phyloP scores from a whole-genome alignment of 192 early-diverging fungal genomes.

The Umbelopsis isabellina region DNA sequence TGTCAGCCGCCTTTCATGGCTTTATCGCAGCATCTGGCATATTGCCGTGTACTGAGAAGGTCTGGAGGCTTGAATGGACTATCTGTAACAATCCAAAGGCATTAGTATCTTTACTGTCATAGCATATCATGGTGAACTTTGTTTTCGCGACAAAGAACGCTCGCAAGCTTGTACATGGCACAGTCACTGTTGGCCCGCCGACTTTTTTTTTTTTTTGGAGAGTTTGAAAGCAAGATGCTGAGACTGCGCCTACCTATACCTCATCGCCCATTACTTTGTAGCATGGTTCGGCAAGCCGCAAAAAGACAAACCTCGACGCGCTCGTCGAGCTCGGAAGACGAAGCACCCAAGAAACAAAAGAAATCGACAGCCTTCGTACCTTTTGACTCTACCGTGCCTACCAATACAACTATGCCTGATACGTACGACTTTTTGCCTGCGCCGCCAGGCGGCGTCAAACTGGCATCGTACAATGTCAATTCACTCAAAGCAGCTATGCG shows the following conservation, averaged over 20 bases:
- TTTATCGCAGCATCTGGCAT: no score
- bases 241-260: not conserved
- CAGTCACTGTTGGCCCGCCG: no score
- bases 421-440: slow-evolving; percentile 54
- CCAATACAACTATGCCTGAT: slow-evolving; percentile 70
- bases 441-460: slow-evolving; percentile 56
- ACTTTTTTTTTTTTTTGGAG: no score
- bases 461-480: slow-evolving; percentile 83
- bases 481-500: slow-evolving; percentile 73
- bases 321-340: not conserved
- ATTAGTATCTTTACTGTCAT: no score
- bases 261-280: not conserved
- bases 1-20: no score
- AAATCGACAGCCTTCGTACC: slow-evolving; percentile 22
- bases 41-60: no score
- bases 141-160: no score
- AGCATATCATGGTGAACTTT: no score
- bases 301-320: not conserved
- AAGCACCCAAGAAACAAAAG: not conserved
- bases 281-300: not conserved
- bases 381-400: slow-evolving; percentile 46
- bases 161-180: no score
- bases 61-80: no score
- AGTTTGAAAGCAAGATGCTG: slow-evolving; percentile 5
- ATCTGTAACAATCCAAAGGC: no score